A percentile compares a stretch with the other conserved stretches of the same genome.
Evolutionary conservation across 2,329 filamentous ascomycete species (phyloP).

Genomic region (Tolypocladium tundrense): DNA sequence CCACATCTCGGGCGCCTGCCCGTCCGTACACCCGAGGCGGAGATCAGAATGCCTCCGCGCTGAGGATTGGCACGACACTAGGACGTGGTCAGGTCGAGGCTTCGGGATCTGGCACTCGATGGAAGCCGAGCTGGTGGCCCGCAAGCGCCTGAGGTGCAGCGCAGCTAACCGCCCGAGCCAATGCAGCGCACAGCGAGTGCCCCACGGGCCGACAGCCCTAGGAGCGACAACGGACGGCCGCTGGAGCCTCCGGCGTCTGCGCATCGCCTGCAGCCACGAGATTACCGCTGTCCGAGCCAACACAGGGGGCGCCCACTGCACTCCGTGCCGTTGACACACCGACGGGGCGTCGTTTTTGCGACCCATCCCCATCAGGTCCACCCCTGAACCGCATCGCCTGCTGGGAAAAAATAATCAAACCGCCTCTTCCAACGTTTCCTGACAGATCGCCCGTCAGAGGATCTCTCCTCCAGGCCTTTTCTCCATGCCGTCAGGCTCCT

Average conservation of each 20-base stretch:
- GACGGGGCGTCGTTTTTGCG: background rate
- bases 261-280: too few relatives aligned
- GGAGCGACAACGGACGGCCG: too few relatives aligned
- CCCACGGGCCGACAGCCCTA: too few relatives aligned
- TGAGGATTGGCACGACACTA: background rate
- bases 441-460: constrained; percentile 2
- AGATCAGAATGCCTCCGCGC: background rate
- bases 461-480: background rate
- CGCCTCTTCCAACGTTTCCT: constrained; percentile 6
- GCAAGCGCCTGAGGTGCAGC: too few relatives aligned
- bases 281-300: too few relatives aligned
- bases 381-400: constrained; percentile 11
- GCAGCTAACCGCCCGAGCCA: too few relatives aligned
- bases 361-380: constrained; percentile 9
- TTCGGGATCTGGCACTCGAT: too few relatives aligned
- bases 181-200: too few relatives aligned
- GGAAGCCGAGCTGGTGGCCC: too few relatives aligned
- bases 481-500: background rate
- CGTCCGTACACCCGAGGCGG: background rate
- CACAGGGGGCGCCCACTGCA: too few relatives aligned
- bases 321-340: background rate
- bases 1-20: background rate
- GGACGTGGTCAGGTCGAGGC: too few relatives aligned
- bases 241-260: too few relatives aligned
- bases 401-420: constrained; percentile 11